Conservation (phyloP, 345 rosid species). For the Moricandia moricandioides region DNA sequence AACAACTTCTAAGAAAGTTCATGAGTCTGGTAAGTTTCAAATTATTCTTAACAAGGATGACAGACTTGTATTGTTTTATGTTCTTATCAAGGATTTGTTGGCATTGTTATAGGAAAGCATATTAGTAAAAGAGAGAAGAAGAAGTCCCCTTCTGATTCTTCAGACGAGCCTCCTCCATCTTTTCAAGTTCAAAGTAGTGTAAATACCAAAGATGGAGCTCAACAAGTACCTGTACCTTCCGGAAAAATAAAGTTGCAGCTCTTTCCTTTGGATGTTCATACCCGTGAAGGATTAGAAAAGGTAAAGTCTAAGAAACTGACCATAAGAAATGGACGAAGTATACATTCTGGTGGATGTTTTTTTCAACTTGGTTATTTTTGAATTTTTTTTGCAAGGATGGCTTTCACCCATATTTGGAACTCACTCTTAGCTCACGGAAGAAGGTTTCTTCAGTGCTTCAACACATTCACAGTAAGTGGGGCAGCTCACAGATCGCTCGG, state of each 20-base stretch:
- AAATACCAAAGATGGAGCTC: constrained; percentile 17
- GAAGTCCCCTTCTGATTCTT: constrained; percentile 28
- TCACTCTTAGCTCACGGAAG: constrained; percentile 64
- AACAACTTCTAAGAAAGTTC: not conserved
- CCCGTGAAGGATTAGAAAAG: constrained; percentile 66
- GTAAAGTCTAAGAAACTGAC: constrained; percentile 30
- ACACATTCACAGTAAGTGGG: constrained; percentile 72
- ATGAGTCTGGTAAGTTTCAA: constrained; percentile 21
- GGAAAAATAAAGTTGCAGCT: constrained; percentile 80
- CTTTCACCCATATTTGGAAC: constrained; percentile 86
- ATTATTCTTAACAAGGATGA: not conserved
- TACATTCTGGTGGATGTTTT: not conserved
- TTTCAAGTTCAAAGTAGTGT: constrained; percentile 10
- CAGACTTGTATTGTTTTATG: not conserved
- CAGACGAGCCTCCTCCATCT: constrained; percentile 21
- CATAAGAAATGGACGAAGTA: not conserved
- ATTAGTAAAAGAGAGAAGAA: constrained; percentile 26
- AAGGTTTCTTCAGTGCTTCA: constrained; percentile 72
- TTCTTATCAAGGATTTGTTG: not conserved
- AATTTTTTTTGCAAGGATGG: constrained; percentile 64
- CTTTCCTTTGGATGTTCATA: constrained; percentile 70
- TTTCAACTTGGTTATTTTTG: not conserved
- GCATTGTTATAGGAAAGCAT: constrained; percentile 24
- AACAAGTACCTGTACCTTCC: constrained; percentile 28
- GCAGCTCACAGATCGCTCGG: constrained; percentile 54